A percentile compares a stretch with the other conserved stretches of the same genome.
Conservation (phyloP, 768 basidiomycete genomes). For the Chalciporus chontae region DNA sequence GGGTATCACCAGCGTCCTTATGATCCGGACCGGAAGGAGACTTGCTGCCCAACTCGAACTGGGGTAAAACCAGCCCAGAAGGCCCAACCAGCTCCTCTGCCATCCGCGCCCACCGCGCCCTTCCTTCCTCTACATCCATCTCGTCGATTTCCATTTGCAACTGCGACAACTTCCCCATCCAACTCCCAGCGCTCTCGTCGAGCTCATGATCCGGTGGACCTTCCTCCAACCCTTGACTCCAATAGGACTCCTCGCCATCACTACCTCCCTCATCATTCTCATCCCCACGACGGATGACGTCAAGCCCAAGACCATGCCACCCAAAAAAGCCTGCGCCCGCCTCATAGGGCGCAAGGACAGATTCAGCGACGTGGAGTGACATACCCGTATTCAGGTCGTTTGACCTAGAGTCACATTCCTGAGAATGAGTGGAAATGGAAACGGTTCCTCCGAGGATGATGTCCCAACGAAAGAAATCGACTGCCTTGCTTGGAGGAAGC, state of each 20-base stretch:
- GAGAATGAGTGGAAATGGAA: neutral
- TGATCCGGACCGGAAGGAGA: neutral
- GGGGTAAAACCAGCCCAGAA: slow-evolving; percentile 10
- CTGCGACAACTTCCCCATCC: neutral
- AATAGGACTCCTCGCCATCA: neutral
- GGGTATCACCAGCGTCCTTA: neutral
- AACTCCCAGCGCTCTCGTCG: neutral
- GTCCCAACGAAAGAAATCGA: slow-evolving; percentile 29
- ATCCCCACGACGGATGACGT: neutral
- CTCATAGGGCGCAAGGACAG: slow-evolving; percentile 22
- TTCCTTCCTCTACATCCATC: slow-evolving; percentile 22
- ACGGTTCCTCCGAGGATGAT: slow-evolving; percentile 1
- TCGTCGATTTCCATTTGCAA: slow-evolving; percentile 19
- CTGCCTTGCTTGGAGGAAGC: slow-evolving; percentile 14
- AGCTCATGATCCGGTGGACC: neutral
- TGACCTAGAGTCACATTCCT: neutral
- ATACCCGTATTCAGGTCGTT: neutral
- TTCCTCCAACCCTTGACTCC: neutral
- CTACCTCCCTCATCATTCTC: neutral
- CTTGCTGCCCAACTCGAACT: neutral
- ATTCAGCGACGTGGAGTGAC: slow-evolving; percentile 18
- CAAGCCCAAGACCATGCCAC: slow-evolving; percentile 25
- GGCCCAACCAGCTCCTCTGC: slow-evolving; percentile 22
- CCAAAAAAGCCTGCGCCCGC: slow-evolving; percentile 28
- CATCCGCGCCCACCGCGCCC: slow-evolving; percentile 15